phyloP scores from a whole-genome alignment of 2,329 filamentous ascomycete species.

The Chrysoporthe deuterocubensis region DNA sequence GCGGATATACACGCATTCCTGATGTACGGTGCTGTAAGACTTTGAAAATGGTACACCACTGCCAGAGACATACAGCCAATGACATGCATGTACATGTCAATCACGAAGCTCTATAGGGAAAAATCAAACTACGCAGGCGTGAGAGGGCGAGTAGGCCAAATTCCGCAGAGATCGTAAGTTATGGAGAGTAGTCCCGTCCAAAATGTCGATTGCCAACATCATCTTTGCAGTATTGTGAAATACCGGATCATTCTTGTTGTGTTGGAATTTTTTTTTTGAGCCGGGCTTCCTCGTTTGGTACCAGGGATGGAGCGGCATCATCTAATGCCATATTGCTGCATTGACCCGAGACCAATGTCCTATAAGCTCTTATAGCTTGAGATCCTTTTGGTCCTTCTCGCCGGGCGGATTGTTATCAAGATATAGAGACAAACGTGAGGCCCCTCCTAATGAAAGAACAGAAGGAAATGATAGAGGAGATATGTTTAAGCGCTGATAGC shows the following conservation, averaged over 20 bases:
- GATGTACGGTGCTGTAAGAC: conserved; percentile 12
- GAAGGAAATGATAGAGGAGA: background rate
- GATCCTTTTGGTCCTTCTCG: background rate
- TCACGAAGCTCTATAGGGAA: background rate
- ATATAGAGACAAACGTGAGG: background rate
- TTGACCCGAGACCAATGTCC: background rate
- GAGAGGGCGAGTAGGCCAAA: too few species aligned
- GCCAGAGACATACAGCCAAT: conserved; percentile 1
- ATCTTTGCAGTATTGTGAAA: background rate
- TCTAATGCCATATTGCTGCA: background rate
- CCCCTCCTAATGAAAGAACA: background rate
- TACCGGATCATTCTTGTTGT: background rate
- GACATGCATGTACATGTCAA: conserved; percentile 5
- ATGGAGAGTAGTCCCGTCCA: background rate
- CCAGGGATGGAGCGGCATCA: too few species aligned
- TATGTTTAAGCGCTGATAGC: background rate
- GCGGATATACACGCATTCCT: conserved; percentile 2
- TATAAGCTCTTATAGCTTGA: background rate
- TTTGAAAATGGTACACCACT: conserved; percentile 1
- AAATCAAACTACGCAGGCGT: background rate
- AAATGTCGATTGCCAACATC: background rate
- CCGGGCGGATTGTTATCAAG: background rate
- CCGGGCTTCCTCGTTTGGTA: background rate
- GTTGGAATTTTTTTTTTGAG: background rate
- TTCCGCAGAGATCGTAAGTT: too few species aligned